Evolutionary conservation across 2,329 filamentous ascomycete genomes (phyloP), one percentile per base, ranked within the genome.

Genomic region (Botrytis tulipae): DNA sequence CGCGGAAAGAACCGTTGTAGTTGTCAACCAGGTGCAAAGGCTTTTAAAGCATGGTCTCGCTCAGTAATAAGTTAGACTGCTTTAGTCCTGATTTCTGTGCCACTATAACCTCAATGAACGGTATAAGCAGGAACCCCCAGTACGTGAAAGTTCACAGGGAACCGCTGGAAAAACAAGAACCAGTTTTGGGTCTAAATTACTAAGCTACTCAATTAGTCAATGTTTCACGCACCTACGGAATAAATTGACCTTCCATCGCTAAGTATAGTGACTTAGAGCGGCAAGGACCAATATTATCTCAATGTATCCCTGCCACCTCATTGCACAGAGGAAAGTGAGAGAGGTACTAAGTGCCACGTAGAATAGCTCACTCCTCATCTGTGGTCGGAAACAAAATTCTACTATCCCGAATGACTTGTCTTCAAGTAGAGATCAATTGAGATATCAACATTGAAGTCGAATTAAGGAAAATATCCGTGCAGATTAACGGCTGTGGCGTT

Each of bases 251-350:
- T 29, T 57, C 6, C 14, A 57, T 57, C 51, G 14, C 51, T 18
- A 29, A 29, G n/a, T 40, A 40, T 40, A 40, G 37, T n/a, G 48
- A 54, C 5, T n/a, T n/a, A 7, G 10, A 5, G 25, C 5, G 25
- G 48, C 25, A 51, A n/a, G 25, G 48, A 16, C n/a, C 25, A 54
- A 16, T 54, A 16, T 16, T n/a, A n/a, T 54, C 6, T 54, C 48
- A 3, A 54, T 54, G 48, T n/a, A 4, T n/a, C 25, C 25, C 48
- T 16, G 12, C 12, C 25, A n/a, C 25, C 12, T 6, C 25, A 48
- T 16, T n/a, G 12, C n/a, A n/a, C 12, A 3, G 25, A 7, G 12
- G 1, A 7, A 54, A 3, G 14, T n/a, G 5, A 2, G 3, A n/a
- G 25, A 5, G 48, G 10, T 51, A n/a, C n/a, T 14, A 3, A 10